Base-by-base conservation (phyloP, 2,329 filamentous ascomycete genomes). In the Pseudogymnoascus pannorum region DNA sequence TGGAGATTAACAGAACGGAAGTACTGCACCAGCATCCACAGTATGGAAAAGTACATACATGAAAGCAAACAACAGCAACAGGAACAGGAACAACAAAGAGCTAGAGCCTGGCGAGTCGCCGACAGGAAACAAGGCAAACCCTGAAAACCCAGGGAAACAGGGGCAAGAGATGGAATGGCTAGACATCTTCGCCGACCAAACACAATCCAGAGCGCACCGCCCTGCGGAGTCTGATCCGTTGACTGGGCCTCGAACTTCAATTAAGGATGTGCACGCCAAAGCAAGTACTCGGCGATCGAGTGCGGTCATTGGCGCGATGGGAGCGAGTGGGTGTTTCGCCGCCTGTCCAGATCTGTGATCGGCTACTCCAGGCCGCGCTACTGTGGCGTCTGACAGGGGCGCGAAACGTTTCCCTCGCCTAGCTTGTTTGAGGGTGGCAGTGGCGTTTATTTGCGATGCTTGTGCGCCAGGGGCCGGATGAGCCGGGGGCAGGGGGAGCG, bases 171-270 rank as follows among this genome's bases (percentile, higher is more conserved):
- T 48, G 42, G 42, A 22, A 44, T 24, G 20, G 11, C 42, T 14
- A 26, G 22, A 48, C 22, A 48, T 7, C 44, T 9, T 29, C 44
- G 11, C 22, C 22, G 24, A 51, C 44, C 44, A 51, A 14, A 51
- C 44, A 51, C 3, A 51, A 22, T 29, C 44, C 44, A 51, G 44
- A 26, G 4, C 44, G 14, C 24, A 51, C 3, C 44, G 44, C 42
- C 42, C 42, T 26, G 44, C 22, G 22, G 44, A 51, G 44, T 11
- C 24, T 2, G 2, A 3, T 16, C 1, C 20, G 22, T 29, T 51
- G 44, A 51, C 44, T 51, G 44, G 44, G 44, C 24, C 44, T 51
- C 44, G 44, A 51, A 51, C 44, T 51, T 51, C 44, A 51, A 51
- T 51, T 51, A 51, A 29, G 44, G 44, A 51, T 29, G 24, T 26